phyloP scores from a whole-genome alignment of 108 stramenopile genomes.

The Conticribra guillardii region DNA sequence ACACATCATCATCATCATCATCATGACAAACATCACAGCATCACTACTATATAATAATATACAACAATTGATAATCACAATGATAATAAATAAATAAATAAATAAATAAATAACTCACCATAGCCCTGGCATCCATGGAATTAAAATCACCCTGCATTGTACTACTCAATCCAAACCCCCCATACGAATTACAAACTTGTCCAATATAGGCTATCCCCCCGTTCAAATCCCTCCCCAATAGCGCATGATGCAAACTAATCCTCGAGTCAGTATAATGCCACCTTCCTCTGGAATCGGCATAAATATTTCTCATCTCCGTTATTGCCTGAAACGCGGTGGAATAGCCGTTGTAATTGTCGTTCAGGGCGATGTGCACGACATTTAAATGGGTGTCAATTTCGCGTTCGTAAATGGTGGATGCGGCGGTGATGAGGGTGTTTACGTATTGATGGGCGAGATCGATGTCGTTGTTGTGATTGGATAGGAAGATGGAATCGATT shows the following conservation, averaged over 20 bases:
- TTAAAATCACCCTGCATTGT: not conserved
- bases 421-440: not conserved
- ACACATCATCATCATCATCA: no score
- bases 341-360: not conserved
- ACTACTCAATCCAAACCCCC: not conserved
- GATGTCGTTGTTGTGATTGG: not conserved
- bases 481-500: not conserved
- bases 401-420: not conserved
- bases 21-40: no score
- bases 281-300: not conserved
- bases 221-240: not conserved
- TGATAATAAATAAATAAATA: no score
- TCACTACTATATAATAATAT: no score
- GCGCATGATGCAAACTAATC: not conserved
- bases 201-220: not conserved
- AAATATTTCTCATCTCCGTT: no score
- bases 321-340: not conserved
- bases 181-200: not conserved
- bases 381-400: not conserved
- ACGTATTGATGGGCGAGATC: not conserved
- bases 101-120: not conserved
- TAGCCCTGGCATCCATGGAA: not conserved
- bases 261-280: not conserved
- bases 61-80: no score
- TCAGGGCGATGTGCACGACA: not conserved